These are phyloP conservation scores for Penicillium lividum DNA, from an alignment of 495 filamentous ascomycete species.

Conservation along the genomic window DNA sequence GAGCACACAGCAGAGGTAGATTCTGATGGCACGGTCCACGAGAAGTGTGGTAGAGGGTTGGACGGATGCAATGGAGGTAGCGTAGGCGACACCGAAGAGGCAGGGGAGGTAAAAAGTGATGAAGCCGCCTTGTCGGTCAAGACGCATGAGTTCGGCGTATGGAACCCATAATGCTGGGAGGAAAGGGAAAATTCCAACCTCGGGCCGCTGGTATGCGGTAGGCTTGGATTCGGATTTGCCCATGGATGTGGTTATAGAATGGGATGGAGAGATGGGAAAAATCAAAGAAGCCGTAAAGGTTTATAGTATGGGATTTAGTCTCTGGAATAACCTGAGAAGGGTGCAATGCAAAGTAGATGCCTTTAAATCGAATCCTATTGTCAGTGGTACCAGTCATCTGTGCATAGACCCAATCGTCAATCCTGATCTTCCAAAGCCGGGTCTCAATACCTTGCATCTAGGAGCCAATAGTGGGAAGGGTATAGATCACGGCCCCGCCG, in stretches of 20 bases:
- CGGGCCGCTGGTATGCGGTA: not conserved
- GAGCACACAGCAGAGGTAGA: conserved; percentile 20
- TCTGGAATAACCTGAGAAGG: too few species aligned
- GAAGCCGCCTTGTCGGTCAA: conserved; percentile 38
- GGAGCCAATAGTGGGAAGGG: not conserved
- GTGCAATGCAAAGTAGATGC: not conserved
- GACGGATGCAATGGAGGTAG: conserved; percentile 16
- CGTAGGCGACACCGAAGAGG: conserved; percentile 32
- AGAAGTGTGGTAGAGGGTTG: conserved; percentile 1
- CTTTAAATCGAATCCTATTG: not conserved
- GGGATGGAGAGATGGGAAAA: not conserved
- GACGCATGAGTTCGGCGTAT: conserved; percentile 44
- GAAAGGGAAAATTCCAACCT: not conserved
- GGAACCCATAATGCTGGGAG: conserved; percentile 25
- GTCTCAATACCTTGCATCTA: not conserved
- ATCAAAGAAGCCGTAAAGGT: not conserved
- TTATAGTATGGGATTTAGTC: not conserved
- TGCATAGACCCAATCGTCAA: not conserved
- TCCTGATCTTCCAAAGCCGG: not conserved
- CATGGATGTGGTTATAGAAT: not conserved
- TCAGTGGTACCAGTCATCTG: not conserved
- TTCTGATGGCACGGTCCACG: not conserved
- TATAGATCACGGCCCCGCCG: too few species aligned
- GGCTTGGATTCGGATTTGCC: not conserved
- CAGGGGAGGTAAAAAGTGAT: conserved; percentile 36